phyloP scores from a whole-genome alignment of 306 rosid genomes.

The Cicer cuneatum region DNA sequence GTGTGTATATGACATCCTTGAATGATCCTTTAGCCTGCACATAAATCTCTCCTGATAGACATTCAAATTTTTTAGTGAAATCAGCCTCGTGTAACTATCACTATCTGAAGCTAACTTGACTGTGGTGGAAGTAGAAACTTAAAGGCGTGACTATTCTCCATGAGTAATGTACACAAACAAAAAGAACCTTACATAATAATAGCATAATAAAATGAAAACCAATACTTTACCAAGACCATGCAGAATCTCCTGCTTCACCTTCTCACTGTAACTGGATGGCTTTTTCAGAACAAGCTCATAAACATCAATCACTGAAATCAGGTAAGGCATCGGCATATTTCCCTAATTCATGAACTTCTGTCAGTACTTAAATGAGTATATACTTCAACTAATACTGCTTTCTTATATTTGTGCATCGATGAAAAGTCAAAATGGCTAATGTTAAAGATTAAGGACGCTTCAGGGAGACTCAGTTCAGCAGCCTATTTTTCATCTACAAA shows the following conservation, averaged over 20 bases:
- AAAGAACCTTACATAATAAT: constrained; percentile 1
- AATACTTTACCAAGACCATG: constrained; percentile 87
- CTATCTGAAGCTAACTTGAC: constrained; percentile 36
- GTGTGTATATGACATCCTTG: constrained; percentile 70
- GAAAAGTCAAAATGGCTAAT: constrained; percentile 33
- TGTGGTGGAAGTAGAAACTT: constrained; percentile 35
- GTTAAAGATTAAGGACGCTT: constrained; percentile 10
- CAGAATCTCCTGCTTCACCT: constrained; percentile 95
- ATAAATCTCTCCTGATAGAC: constrained; percentile 79
- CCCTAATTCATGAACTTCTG: constrained; percentile 68
- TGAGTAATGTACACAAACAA: constrained; percentile 9
- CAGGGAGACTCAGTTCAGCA: constrained; percentile 26
- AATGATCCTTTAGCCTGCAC: constrained; percentile 87
- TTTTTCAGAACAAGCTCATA: constrained; percentile 80
- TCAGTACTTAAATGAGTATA: constrained; percentile 47
- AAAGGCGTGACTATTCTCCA: constrained; percentile 9
- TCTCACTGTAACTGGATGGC: constrained; percentile 67
- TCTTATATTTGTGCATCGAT: constrained; percentile 37
- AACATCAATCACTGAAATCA: constrained; percentile 76
- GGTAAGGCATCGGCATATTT: constrained; percentile 81
- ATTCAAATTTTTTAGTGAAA: constrained; percentile 41
- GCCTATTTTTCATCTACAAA: constrained; percentile 39
- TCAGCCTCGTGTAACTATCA: constrained; percentile 33
- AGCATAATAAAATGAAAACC: constrained; percentile 27
- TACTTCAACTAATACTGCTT: constrained; percentile 30